Percentiles rank a stretch among this genome's conserved stretches.
These are phyloP conservation scores for Hypoxylon intermedium DNA, from an alignment of 495 filamentous ascomycete species.

Conservation along the genomic window DNA sequence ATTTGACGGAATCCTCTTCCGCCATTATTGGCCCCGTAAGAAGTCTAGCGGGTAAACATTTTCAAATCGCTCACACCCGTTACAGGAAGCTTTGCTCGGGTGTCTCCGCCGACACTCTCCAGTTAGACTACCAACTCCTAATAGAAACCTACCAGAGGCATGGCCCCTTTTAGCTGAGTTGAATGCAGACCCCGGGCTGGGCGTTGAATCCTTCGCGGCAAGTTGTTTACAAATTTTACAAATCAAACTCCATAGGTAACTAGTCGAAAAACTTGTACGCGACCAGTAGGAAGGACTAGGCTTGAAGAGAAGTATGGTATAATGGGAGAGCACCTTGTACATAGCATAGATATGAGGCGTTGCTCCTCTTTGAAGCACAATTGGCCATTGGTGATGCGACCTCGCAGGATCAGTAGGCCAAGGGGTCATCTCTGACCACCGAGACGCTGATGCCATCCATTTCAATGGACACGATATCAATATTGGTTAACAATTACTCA, in stretches of 20 bases:
- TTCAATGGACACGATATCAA: background rate
- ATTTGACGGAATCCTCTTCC: background rate
- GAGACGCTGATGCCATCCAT: background rate
- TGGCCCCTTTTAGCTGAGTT: conserved; percentile 2
- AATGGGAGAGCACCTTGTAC: background rate
- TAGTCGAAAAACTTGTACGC: background rate
- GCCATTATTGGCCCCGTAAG: background rate
- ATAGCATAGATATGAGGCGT: no score
- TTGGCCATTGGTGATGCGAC: background rate
- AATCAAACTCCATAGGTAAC: conserved; percentile 13
- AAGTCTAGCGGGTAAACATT: conserved; percentile 3
- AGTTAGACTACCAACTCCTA: conserved; percentile 6
- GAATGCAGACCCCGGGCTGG: conserved; percentile 23
- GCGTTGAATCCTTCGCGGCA: conserved; percentile 28
- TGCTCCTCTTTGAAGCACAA: background rate
- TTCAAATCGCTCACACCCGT: background rate
- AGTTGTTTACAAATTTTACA: conserved; percentile 9
- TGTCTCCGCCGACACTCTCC: background rate
- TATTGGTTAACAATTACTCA: background rate
- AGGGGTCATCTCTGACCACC: background rate
- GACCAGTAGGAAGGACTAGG: conserved; percentile 2
- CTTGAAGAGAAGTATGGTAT: background rate
- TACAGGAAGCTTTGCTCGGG: background rate
- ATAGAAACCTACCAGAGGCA: conserved; percentile 15
- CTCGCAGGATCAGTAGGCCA: background rate